Conservation (phyloP, 257 asterid species). For the Cordia subcordata region DNA sequence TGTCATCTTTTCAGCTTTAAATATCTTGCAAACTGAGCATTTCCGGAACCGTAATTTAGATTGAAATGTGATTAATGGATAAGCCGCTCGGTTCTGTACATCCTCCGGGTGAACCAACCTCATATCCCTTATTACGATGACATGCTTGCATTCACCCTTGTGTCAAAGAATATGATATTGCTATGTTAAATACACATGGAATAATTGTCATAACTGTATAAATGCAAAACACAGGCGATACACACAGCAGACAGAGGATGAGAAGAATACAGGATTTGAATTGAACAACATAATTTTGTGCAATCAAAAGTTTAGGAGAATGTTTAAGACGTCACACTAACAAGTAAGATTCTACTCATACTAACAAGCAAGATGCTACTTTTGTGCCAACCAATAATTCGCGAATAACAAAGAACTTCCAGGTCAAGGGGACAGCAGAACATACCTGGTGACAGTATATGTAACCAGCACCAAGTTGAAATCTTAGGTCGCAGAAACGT, state of each 20-base stretch:
- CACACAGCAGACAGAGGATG: too few relatives aligned
- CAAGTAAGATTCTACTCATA: too few relatives aligned
- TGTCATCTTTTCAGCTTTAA: conserved; percentile 65
- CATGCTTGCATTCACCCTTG: conserved; percentile 85
- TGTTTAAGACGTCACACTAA: too few relatives aligned
- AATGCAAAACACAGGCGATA: too few relatives aligned
- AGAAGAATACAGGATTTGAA: too few relatives aligned
- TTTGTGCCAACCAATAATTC: too few relatives aligned
- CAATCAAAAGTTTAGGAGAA: too few relatives aligned
- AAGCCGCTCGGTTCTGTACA: conserved; percentile 69
- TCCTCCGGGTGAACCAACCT: conserved; percentile 80
- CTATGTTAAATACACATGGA: neutral
- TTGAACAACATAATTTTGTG: too few relatives aligned
- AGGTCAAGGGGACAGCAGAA: neutral
- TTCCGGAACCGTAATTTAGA: conserved; percentile 46
- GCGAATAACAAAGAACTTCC: too few relatives aligned
- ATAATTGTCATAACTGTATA: too few relatives aligned
- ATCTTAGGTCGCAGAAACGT: conserved; percentile 69
- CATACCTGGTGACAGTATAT: conserved; percentile 84
- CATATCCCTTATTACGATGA: conserved; percentile 72
- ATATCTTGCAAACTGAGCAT: conserved; percentile 84
- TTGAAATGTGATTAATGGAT: conserved; percentile 54
- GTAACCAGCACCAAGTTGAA: conserved; percentile 89
- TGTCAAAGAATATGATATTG: neutral
- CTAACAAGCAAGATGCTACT: too few relatives aligned